Conservation (phyloP, 169 alveolate genomes). For the Plasmodium knowlesi region DNA sequence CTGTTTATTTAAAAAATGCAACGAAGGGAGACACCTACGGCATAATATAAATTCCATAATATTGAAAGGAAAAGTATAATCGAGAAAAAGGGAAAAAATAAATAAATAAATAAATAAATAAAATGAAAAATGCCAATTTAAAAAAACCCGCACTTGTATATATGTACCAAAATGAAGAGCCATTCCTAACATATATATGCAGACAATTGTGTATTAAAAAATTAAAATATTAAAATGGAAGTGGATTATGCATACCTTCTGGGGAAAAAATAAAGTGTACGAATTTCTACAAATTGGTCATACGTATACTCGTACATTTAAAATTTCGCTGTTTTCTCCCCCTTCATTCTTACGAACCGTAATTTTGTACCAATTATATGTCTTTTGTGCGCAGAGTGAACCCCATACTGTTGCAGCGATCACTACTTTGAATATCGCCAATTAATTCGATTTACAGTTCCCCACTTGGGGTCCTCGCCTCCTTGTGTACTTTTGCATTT, state of each 20-base stretch:
- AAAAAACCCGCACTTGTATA: neutral
- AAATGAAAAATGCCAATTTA: neutral
- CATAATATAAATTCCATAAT: neutral
- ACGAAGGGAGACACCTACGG: neutral
- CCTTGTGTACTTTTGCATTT: neutral
- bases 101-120: neutral
- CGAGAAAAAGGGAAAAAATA: neutral
- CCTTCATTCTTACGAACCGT: neutral
- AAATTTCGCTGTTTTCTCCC: neutral
- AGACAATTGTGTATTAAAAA: neutral
- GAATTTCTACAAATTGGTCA: neutral
- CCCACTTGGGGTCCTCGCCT: neutral
- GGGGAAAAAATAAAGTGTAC: neutral
- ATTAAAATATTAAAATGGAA: neutral
- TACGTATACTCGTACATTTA: neutral
- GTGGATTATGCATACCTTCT: neutral
- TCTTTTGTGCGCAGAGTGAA: neutral
- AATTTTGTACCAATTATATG: neutral
- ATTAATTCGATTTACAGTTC: neutral
- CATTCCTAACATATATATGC: neutral
- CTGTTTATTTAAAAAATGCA: neutral
- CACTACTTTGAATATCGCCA: neutral
- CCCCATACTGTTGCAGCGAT: neutral
- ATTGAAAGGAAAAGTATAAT: neutral
- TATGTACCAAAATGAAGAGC: neutral